A percentile compares a stretch with the other conserved stretches of the same genome.
These are phyloP conservation scores for Phytophthora capsici DNA, from an alignment of 352 stramenopile genomes.

Conservation along the genomic window DNA sequence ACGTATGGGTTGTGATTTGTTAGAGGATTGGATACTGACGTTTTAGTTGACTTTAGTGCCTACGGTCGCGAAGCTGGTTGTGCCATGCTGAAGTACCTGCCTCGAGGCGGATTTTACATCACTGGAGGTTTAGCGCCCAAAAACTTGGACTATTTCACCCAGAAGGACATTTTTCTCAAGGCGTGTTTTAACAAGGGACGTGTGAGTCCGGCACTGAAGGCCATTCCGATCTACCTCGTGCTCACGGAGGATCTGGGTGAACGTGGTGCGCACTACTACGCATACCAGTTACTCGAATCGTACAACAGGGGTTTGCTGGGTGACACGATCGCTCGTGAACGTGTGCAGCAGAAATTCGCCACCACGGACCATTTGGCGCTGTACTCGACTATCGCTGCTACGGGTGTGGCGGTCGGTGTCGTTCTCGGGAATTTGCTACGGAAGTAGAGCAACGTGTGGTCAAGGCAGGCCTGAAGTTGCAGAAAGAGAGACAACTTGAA, in stretches of 20 bases:
- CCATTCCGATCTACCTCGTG: conserved; percentile 89
- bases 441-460: conserved; percentile 29
- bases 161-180: conserved; percentile 82
- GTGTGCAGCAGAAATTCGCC: conserved; percentile 43
- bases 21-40: not conserved
- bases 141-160: conserved; percentile 95
- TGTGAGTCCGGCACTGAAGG: conserved; percentile 77
- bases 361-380: conserved; percentile 48
- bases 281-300: conserved; percentile 76
- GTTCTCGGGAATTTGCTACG: conserved; percentile 28
- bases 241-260: conserved; percentile 92
- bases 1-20: conserved; percentile 25
- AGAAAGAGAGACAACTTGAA: conserved; percentile 9
- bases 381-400: conserved; percentile 51
- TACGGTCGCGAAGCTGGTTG: conserved; percentile 96
- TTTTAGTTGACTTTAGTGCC: conserved; percentile 47
- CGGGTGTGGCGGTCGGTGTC: conserved; percentile 42
- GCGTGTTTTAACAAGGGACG: conserved; percentile 90
- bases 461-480: conserved; percentile 12
- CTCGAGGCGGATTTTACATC: conserved; percentile 97
- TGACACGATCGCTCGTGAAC: conserved; percentile 35
- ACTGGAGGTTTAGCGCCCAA: conserved; percentile 97
- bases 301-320: conserved; percentile 57
- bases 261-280: conserved; percentile 89
- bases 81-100: conserved; percentile 95